Conservation (phyloP, 2,329 filamentous ascomycete species). For the Ophiosphaerella narmari region DNA sequence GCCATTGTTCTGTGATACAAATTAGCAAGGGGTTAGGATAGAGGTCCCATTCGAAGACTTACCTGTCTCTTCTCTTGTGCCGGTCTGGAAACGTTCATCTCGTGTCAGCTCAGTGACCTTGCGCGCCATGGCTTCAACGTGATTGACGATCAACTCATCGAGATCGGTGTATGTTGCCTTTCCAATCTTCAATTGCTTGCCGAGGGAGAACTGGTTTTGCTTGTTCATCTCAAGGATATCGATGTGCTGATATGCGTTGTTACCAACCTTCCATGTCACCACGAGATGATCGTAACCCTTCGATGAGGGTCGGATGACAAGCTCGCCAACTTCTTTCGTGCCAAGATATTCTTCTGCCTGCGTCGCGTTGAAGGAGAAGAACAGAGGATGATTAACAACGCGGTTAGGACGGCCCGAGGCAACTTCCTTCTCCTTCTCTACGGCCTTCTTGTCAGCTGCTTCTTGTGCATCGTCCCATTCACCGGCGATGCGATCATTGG, state of each 20-base stretch:
- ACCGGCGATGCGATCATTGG: slow-evolving; percentile 70
- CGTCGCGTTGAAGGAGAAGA: slow-evolving; percentile 87
- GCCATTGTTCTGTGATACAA: slow-evolving; percentile 76
- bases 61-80: slow-evolving; percentile 82
- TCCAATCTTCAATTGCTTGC: slow-evolving; percentile 81
- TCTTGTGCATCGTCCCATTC: slow-evolving; percentile 91
- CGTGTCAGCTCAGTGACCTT: slow-evolving; percentile 97
- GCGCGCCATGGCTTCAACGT: slow-evolving; percentile 95
- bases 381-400: slow-evolving; percentile 97
- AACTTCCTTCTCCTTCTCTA: slow-evolving; percentile 83
- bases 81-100: slow-evolving; percentile 90
- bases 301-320: slow-evolving; percentile 92
- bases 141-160: slow-evolving; percentile 94
- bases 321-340: slow-evolving; percentile 81
- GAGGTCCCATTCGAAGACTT: slow-evolving; percentile 49
- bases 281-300: slow-evolving; percentile 95
- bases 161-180: slow-evolving; percentile 94
- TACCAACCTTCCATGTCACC: slow-evolving; percentile 96
- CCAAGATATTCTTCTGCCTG: slow-evolving; percentile 94
- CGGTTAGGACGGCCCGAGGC: slow-evolving; percentile 83
- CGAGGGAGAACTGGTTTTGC: slow-evolving; percentile 94
- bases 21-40: slow-evolving; percentile 12
- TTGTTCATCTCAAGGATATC: slow-evolving; percentile 97
- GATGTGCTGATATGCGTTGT: slow-evolving; percentile 96
- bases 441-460: slow-evolving; percentile 74